phyloP scores from a whole-genome alignment of 164 flowering plant species.

The Dillenia suffruticosa region DNA sequence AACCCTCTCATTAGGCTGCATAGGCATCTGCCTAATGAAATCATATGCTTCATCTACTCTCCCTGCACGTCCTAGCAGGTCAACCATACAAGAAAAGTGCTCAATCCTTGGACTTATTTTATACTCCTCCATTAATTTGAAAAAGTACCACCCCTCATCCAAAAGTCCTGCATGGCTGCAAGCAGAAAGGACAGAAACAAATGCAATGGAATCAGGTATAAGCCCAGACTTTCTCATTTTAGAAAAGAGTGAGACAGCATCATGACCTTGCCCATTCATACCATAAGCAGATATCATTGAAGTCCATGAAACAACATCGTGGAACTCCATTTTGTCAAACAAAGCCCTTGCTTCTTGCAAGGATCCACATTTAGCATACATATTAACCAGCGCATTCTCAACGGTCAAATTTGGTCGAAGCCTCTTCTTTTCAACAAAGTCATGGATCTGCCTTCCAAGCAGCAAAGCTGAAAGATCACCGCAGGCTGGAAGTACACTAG shows the following conservation, averaged over 20 bases:
- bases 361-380: conserved; percentile 43
- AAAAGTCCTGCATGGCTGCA: conserved; percentile 33
- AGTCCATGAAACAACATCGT: conserved; percentile 41
- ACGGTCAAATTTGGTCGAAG: conserved; percentile 29
- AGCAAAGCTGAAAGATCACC: conserved; percentile 33
- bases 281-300: conserved; percentile 32
- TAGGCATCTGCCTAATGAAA: conserved; percentile 28
- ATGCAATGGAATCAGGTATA: conserved; percentile 31
- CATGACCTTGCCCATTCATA: conserved; percentile 25
- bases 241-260: conserved; percentile 18
- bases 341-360: conserved; percentile 26
- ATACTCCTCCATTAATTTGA: conserved; percentile 16
- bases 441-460: conserved; percentile 28
- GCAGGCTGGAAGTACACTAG: conserved; percentile 40
- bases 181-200: conserved; percentile 32
- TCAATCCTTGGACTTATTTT: conserved; percentile 30
- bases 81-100: conserved; percentile 39
- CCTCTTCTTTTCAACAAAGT: conserved; percentile 23
- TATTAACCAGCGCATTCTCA: conserved; percentile 37
- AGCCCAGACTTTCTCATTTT: conserved; percentile 21
- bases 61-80: conserved; percentile 37
- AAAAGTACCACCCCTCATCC: conserved; percentile 22
- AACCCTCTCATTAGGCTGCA: conserved; percentile 34
- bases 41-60: conserved; percentile 29
- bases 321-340: conserved; percentile 20